Conservation (phyloP, 768 basidiomycete species). For the Tylopilus sp. region DNA sequence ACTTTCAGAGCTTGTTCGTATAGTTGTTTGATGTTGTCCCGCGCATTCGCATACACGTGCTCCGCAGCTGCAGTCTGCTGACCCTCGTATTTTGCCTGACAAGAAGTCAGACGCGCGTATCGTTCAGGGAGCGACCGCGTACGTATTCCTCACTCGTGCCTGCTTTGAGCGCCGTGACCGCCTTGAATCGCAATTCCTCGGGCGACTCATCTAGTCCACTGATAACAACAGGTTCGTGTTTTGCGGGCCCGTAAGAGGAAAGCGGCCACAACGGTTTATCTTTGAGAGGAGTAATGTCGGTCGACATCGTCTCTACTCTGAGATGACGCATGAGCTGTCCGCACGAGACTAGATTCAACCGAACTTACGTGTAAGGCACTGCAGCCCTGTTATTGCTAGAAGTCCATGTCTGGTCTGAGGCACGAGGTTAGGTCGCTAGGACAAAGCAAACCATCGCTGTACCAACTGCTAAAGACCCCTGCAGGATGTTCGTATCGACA, state of each 20-base stretch:
- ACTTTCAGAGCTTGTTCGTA: slow-evolving; percentile 52
- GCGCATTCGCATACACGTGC: slow-evolving; percentile 45
- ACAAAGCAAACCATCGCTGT: slow-evolving; percentile 10
- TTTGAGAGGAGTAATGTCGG: slow-evolving; percentile 53
- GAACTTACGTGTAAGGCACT: slow-evolving; percentile 40
- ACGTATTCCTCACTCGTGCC: slow-evolving; percentile 69
- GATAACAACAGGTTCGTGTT: slow-evolving; percentile 66
- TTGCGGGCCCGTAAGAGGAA: slow-evolving; percentile 74
- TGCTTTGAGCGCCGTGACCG: slow-evolving; percentile 49
- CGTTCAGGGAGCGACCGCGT: slow-evolving; percentile 25
- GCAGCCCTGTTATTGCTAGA: slow-evolving; percentile 27
- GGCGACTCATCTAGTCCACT: slow-evolving; percentile 65
- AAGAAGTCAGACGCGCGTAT: not conserved
- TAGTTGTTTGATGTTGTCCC: slow-evolving; percentile 45
- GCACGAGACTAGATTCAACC: not conserved
- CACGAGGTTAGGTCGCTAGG: slow-evolving; percentile 7
- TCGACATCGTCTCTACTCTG: slow-evolving; percentile 60
- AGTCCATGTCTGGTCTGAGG: slow-evolving; percentile 41
- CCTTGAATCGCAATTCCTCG: slow-evolving; percentile 75
- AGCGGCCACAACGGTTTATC: slow-evolving; percentile 82
- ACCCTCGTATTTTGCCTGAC: slow-evolving; percentile 57
- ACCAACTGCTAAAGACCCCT: slow-evolving; percentile 52
- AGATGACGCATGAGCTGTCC: not conserved
- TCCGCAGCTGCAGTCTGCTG: slow-evolving; percentile 53
- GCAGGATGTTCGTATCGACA: slow-evolving; percentile 67